Evolutionary conservation across 2,329 filamentous ascomycete genomes (phyloP).

Genomic region (Sporothrix curviconia): DNA sequence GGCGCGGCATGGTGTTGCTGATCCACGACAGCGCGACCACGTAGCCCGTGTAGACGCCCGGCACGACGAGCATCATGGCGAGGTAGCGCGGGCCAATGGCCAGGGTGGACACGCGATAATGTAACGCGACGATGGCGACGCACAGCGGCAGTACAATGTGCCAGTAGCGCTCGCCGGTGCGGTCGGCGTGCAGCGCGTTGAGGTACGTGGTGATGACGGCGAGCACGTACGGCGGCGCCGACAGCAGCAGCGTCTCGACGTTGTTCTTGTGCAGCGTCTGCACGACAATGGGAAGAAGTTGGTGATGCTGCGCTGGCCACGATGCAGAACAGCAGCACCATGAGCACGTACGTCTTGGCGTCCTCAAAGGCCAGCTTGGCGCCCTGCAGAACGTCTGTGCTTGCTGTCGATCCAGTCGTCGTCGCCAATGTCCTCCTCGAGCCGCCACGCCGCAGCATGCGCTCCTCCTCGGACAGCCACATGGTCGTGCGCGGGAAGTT

Average conservation of each 20-base stretch:
- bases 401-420: slow-evolving; percentile 54
- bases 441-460: slow-evolving; percentile 36
- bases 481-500: slow-evolving; percentile 49
- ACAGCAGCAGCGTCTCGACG: slow-evolving; percentile 56
- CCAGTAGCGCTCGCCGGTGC: slow-evolving; percentile 62
- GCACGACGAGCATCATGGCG: slow-evolving; percentile 64
- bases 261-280: slow-evolving; percentile 57
- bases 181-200: slow-evolving; percentile 66
- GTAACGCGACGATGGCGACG: slow-evolving; percentile 56
- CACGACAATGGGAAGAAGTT: slow-evolving; percentile 64
- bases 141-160: slow-evolving; percentile 59
- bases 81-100: slow-evolving; percentile 57
- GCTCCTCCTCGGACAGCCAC: slow-evolving; percentile 41
- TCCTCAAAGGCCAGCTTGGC: slow-evolving; percentile 50
- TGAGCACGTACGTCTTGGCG: slow-evolving; percentile 53
- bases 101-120: slow-evolving; percentile 60
- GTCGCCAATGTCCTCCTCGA: slow-evolving; percentile 48
- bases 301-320: slow-evolving; percentile 49
- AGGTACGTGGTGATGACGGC: slow-evolving; percentile 54
- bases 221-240: slow-evolving; percentile 59
- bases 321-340: slow-evolving; percentile 52
- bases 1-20: slow-evolving; percentile 65
- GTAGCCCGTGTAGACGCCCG: slow-evolving; percentile 50
- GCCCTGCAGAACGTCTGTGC: slow-evolving; percentile 49
- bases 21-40: slow-evolving; percentile 70